Evolutionary conservation across 495 filamentous ascomycete species (phyloP).

Genomic region (Daldinia decipiens): DNA sequence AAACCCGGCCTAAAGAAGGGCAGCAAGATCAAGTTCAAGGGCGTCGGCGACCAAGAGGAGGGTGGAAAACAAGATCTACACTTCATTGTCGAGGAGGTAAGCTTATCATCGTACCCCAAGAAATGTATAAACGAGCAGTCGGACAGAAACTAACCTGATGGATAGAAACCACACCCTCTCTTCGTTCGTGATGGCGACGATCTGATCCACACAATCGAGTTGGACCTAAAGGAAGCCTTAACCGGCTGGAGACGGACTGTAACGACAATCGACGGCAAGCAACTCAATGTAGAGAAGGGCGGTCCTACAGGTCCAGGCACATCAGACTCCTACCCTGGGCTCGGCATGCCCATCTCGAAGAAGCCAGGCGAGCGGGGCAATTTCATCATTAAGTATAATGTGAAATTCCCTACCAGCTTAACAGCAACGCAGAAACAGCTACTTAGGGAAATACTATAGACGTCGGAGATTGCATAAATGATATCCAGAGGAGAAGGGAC

Average conservation of each 20-base stretch:
- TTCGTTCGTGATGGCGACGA: conserved; percentile 90
- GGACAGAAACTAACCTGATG: conserved; percentile 31
- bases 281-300: conserved; percentile 74
- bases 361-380: conserved; percentile 85
- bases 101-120: conserved; percentile 36
- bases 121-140: too few relatives aligned
- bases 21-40: conserved; percentile 96
- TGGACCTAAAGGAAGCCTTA: conserved; percentile 95
- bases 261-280: conserved; percentile 92
- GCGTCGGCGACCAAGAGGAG: conserved; percentile 95
- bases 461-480: not conserved
- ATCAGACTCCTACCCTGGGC: conserved; percentile 79
- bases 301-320: conserved; percentile 87
- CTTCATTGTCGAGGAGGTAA: conserved; percentile 92
- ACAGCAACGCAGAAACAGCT: conserved; percentile 78
- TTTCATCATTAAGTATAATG: conserved; percentile 88
- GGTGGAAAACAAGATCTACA: conserved; percentile 97
- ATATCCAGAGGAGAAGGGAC: conserved; percentile 9
- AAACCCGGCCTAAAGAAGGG: conserved; percentile 95
- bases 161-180: conserved; percentile 81
- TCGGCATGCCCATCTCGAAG: conserved; percentile 93
- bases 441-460: conserved; percentile 77
- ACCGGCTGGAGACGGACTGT: conserved; percentile 93
- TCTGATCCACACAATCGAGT: conserved; percentile 76
- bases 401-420: conserved; percentile 85